Conservation (phyloP, 2,329 filamentous ascomycete genomes). For the Fusarium circinatum region DNA sequence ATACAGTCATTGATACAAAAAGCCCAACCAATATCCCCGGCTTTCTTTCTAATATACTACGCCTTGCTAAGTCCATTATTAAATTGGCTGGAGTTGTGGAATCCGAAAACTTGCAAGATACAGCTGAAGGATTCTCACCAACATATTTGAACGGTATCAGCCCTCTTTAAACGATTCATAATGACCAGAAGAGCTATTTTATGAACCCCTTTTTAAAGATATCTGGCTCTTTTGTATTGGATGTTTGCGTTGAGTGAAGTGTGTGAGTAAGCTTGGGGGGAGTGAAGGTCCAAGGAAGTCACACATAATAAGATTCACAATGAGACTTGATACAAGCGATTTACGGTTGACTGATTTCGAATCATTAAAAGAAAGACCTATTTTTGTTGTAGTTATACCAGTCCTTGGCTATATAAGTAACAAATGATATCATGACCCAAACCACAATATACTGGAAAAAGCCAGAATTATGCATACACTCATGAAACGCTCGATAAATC, state of each 20-base stretch:
- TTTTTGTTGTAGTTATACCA: slow-evolving; percentile 12
- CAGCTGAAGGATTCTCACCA: neutral
- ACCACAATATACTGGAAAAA: slow-evolving; percentile 1
- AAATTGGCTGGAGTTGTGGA: too few relatives aligned
- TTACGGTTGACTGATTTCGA: neutral
- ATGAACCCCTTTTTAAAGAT: too few relatives aligned
- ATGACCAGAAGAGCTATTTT: too few relatives aligned
- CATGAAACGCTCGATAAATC: slow-evolving; percentile 30
- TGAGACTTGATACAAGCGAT: neutral
- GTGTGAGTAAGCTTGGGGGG: neutral
- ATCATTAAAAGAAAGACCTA: neutral
- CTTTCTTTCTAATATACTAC: neutral
- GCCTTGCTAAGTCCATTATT: neutral
- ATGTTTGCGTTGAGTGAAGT: neutral
- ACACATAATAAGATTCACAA: neutral
- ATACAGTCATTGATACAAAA: neutral
- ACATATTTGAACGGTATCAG: neutral
- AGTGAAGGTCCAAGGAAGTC: neutral
- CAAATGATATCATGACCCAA: slow-evolving; percentile 31
- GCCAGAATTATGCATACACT: slow-evolving; percentile 16
- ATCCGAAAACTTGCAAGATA: too few relatives aligned
- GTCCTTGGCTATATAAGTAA: slow-evolving; percentile 16
- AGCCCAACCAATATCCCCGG: neutral
- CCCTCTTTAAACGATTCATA: neutral
- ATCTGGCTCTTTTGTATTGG: neutral